phyloP scores from a whole-genome alignment of 169 alveolate genomes.

The Plasmodium reichenowi region DNA sequence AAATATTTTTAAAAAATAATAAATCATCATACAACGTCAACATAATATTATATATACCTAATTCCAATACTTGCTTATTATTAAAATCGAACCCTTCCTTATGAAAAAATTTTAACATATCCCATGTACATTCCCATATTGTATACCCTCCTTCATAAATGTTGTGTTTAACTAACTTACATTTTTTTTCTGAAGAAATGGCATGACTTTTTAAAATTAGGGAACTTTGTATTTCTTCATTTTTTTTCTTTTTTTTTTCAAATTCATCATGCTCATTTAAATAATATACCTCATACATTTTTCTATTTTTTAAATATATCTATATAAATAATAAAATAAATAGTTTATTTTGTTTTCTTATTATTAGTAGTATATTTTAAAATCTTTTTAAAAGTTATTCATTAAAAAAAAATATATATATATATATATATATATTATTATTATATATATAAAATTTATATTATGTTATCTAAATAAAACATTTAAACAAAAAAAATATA shows the following conservation, averaged over 20 bases:
- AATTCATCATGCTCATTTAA: slow-evolving; percentile 52
- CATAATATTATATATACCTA: slow-evolving; percentile 23
- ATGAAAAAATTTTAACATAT: slow-evolving; percentile 52
- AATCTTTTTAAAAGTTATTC: no score
- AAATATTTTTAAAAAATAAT: not conserved
- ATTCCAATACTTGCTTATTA: slow-evolving; percentile 50
- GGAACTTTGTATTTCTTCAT: slow-evolving; percentile 35
- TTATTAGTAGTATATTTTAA: no score
- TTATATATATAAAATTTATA: not conserved
- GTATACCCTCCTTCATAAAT: slow-evolving; percentile 73
- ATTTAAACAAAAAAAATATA: slow-evolving; percentile 27
- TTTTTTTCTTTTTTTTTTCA: slow-evolving; percentile 44
- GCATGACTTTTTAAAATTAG: slow-evolving; percentile 39
- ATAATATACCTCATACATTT: slow-evolving; percentile 66
- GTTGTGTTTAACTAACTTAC: slow-evolving; percentile 35
- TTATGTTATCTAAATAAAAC: slow-evolving; percentile 12
- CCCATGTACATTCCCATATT: slow-evolving; percentile 78
- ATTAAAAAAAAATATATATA: not conserved
- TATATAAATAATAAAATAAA: no score
- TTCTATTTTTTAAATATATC: not conserved
- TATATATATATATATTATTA: slow-evolving; percentile 1
- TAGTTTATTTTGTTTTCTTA: no score
- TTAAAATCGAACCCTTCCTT: slow-evolving; percentile 33
- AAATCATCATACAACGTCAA: not conserved
- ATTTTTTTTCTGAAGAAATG: slow-evolving; percentile 33